These are phyloP conservation scores for Talaromyces sp. DNA, from an alignment of 2,329 filamentous ascomycete genomes.

Conservation along the genomic window DNA sequence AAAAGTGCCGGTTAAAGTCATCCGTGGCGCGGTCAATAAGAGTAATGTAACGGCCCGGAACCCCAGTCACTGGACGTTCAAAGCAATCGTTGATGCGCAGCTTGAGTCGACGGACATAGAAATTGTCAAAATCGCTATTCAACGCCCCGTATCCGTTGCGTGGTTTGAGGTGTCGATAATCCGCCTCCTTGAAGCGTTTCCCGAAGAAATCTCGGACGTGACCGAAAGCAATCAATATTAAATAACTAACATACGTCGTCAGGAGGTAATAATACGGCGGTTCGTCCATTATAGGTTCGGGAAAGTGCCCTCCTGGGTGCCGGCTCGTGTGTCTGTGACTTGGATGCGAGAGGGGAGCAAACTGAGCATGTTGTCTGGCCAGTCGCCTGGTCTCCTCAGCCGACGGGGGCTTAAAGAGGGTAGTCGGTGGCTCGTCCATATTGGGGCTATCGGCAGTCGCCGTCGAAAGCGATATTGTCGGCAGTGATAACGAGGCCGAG, in stretches of 20 bases:
- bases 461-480: constrained; percentile 86
- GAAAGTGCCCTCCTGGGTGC: constrained; percentile 74
- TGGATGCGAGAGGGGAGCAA: constrained; percentile 74
- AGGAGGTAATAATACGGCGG: constrained; percentile 95
- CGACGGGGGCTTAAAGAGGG: constrained; percentile 80
- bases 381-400: constrained; percentile 73
- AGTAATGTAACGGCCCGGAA: constrained; percentile 90
- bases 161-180: constrained; percentile 77
- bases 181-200: constrained; percentile 83
- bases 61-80: constrained; percentile 82
- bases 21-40: constrained; percentile 84
- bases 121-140: constrained; percentile 98
- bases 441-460: constrained; percentile 71
- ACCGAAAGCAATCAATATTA: constrained; percentile 90
- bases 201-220: constrained; percentile 97
- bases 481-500: constrained; percentile 69
- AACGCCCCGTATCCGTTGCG: constrained; percentile 88
- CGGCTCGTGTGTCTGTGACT: constrained; percentile 85
- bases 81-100: constrained; percentile 96
- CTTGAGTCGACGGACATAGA: constrained; percentile 90
- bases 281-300: constrained; percentile 84
- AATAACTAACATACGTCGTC: constrained; percentile 97
- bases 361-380: constrained; percentile 79
- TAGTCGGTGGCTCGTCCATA: constrained; percentile 68
- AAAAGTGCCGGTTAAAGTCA: constrained; percentile 87